A percentile compares a stretch with the other conserved stretches of the same genome.
Evolutionary conservation across 2,329 filamentous ascomycete genomes (phyloP).

Genomic region (Stagonosporopsis vannaccii): DNA sequence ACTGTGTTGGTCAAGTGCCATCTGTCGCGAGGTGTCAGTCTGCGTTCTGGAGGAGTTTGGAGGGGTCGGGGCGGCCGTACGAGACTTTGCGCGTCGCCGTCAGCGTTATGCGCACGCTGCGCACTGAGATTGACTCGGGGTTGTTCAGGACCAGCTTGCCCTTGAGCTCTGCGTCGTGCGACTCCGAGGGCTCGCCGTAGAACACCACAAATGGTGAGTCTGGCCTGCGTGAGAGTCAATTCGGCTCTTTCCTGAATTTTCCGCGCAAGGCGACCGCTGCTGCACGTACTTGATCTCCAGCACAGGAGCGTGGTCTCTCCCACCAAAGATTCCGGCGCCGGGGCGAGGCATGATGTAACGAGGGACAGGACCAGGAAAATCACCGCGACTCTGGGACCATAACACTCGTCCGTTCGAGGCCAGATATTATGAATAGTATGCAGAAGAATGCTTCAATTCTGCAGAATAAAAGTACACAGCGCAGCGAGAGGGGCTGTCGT

Average conservation of each 20-base stretch:
- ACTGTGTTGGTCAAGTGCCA: conserved; percentile 49
- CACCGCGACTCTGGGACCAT: conserved; percentile 1
- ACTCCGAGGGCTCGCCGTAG: conserved; percentile 57
- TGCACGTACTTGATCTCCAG: conserved; percentile 54
- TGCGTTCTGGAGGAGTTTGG: neutral
- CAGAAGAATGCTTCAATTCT: neutral
- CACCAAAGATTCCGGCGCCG: conserved; percentile 46
- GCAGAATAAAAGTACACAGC: neutral
- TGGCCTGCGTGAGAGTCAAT: conserved; percentile 42
- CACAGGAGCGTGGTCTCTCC: conserved; percentile 38
- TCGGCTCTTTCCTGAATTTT: conserved; percentile 1
- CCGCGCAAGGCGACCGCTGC: conserved; percentile 8
- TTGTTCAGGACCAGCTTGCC: conserved; percentile 57
- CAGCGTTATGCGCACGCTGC: conserved; percentile 56
- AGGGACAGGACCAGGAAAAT: conserved; percentile 20
- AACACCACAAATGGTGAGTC: conserved; percentile 59
- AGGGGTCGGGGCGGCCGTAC: conserved; percentile 36
- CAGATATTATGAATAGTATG: neutral
- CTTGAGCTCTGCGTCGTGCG: conserved; percentile 53
- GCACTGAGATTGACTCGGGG: conserved; percentile 57
- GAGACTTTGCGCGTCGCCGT: conserved; percentile 58
- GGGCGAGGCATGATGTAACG: conserved; percentile 41
- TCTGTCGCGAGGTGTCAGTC: conserved; percentile 32
- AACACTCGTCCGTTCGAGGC: conserved; percentile 6
- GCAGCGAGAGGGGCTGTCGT: conserved; percentile 3